Percentiles rank a stretch among this genome's conserved stretches.
Conservation (phyloP, 306 rosid species). For the Dryas drummondii region DNA sequence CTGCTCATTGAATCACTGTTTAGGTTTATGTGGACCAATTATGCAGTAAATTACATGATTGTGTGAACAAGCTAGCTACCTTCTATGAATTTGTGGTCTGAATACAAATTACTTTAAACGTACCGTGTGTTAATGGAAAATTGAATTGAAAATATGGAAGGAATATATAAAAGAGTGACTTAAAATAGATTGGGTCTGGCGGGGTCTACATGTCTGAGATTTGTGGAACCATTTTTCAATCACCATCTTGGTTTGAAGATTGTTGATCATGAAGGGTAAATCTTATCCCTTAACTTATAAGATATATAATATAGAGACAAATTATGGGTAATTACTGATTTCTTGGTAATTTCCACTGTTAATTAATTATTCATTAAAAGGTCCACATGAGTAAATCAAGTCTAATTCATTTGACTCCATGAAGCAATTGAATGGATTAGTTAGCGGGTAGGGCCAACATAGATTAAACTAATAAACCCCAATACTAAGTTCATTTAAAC, state of each 20-base stretch:
- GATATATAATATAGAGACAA: conserved; percentile 19
- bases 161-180: not conserved
- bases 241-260: conserved; percentile 30
- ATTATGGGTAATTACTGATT: conserved; percentile 18
- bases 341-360: conserved; percentile 2
- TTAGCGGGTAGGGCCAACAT: conserved; percentile 9
- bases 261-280: conserved; percentile 36
- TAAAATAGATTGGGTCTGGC: conserved; percentile 11
- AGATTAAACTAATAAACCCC: not conserved
- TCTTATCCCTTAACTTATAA: conserved; percentile 50
- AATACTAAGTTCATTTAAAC: conserved; percentile 4
- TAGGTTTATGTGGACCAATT: conserved; percentile 28
- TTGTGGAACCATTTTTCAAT: conserved; percentile 48
- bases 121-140: not conserved
- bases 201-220: conserved; percentile 50
- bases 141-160: not conserved
- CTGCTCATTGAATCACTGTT: conserved; percentile 3
- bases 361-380: not conserved
- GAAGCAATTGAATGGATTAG: conserved; percentile 20
- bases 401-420: conserved; percentile 5
- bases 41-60: conserved; percentile 14
- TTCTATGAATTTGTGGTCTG: conserved; percentile 29
- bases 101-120: conserved; percentile 3
- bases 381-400: conserved; percentile 12
- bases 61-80: conserved; percentile 28